Evolutionary conservation across 768 basidiomycete genomes (phyloP).

Genomic region (Boletus tomentosulus): DNA sequence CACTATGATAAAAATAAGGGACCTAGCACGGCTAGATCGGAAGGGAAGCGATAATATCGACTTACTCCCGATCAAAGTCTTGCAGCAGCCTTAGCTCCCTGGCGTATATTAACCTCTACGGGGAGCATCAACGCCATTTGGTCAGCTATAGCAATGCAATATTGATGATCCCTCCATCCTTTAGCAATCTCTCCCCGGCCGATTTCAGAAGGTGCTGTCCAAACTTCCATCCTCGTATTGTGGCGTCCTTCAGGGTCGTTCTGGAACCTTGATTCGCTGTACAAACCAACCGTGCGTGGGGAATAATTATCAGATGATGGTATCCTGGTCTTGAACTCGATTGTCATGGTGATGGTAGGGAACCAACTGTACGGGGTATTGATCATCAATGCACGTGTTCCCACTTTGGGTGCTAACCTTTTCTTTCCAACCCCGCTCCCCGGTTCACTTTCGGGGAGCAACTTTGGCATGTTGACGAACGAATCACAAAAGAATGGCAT

Average conservation of each 20-base stretch:
- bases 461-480: conserved; percentile 40
- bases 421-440: conserved; percentile 16
- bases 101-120: conserved; percentile 24
- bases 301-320: conserved; percentile 43
- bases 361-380: conserved; percentile 43
- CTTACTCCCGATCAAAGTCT: conserved; percentile 17
- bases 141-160: conserved; percentile 58
- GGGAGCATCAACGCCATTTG: conserved; percentile 55
- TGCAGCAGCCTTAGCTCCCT: conserved; percentile 10
- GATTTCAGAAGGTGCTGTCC: conserved; percentile 59
- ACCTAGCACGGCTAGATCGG: neutral
- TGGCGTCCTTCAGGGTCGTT: conserved; percentile 54
- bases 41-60: neutral
- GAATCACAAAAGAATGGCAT: conserved; percentile 58
- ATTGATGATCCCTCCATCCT: conserved; percentile 59
- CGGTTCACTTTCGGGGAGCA: conserved; percentile 47
- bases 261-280: conserved; percentile 48
- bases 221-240: conserved; percentile 56
- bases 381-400: neutral
- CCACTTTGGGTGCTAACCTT: conserved; percentile 10
- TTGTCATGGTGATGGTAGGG: conserved; percentile 55
- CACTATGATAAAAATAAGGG: conserved; percentile 1
- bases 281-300: conserved; percentile 53
- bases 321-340: conserved; percentile 63
- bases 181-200: conserved; percentile 39